Conservation (phyloP, 768 basidiomycete species). For the Boletus insuetus region DNA sequence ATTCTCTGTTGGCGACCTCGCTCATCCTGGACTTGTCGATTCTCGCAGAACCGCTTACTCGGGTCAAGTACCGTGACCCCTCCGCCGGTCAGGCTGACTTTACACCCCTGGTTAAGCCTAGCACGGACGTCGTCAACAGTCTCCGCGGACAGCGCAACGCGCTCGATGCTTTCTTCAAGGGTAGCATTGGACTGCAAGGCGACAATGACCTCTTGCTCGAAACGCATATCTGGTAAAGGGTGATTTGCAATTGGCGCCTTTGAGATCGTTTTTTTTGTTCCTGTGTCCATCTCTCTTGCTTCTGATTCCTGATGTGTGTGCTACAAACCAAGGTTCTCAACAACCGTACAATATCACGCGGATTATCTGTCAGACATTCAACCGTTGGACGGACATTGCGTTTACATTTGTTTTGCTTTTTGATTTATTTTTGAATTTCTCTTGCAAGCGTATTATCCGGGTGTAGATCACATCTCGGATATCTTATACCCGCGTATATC, state of each 20-base stretch:
- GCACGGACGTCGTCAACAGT: slow-evolving; percentile 91
- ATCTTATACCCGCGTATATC: neutral
- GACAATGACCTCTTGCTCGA: slow-evolving; percentile 82
- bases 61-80: slow-evolving; percentile 79
- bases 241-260: neutral
- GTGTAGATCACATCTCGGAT: neutral
- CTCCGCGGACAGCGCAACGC: slow-evolving; percentile 94
- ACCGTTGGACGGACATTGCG: slow-evolving; percentile 7
- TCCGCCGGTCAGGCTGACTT: slow-evolving; percentile 54
- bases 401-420: neutral
- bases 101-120: slow-evolving; percentile 90
- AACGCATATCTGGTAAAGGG: slow-evolving; percentile 79
- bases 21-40: slow-evolving; percentile 93
- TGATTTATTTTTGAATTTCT: neutral
- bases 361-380: slow-evolving; percentile 9
- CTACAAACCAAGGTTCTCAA: slow-evolving; percentile 18
- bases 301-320: neutral
- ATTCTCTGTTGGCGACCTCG: slow-evolving; percentile 93
- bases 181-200: slow-evolving; percentile 84
- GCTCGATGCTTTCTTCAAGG: slow-evolving; percentile 91
- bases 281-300: no score
- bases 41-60: slow-evolving; percentile 91
- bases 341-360: slow-evolving; percentile 5
- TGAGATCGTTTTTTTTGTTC: no score
- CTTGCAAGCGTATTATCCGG: neutral